Evolutionary conservation across 768 basidiomycete genomes (phyloP), one percentile per base, ranked within the genome.

Genomic region (Sporobolomyces roseus): DNA sequence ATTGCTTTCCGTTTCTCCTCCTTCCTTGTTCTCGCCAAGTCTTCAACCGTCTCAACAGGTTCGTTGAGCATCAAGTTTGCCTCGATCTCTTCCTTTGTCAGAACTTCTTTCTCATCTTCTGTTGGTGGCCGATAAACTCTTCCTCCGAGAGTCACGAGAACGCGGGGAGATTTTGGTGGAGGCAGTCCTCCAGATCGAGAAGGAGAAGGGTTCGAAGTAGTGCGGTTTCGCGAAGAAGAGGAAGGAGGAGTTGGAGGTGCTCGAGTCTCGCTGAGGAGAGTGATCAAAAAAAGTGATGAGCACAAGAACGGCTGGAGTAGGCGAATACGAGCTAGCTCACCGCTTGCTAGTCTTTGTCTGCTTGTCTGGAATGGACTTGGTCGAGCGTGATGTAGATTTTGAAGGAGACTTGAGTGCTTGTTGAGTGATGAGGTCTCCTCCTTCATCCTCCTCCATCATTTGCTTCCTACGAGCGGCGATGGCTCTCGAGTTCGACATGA

Each of bases 51-150:
- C 58, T 73, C 71, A 14, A 33, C 29, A 0, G 71, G 67, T 35
- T 68, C 71, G 38, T 4, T 32, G 9, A 73, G 38, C 29, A 69
- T 52, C 30, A 69, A n/a, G 61, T 63, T 67, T 17, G 60, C 67
- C 33, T 65, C 59, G 29, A 64, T 50, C 12, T 68, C 49, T 25
- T 16, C 43, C 7, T 52, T 38, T 6, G 58, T 49, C 19, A 46
- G 32, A 46, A 60, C 43, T 21, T 53, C 51, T 16, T 27, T 45
- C 46, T 64, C 63, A 46, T 46, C 63, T 23, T 63, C 56, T 3
- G 56, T 58, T 13, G 56, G 67, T 2, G 65, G 68, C 32, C 71
- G 71, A 52, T 69, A 73, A 30, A 73, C 61, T n/a, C 68, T 61
- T 13, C 71, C 71, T 46, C 29, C 58, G 16, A 73, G 61, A 32